These are phyloP conservation scores for Ceratocystis harringtonii DNA, from an alignment of 2,329 filamentous ascomycete genomes.

Conservation along the genomic window DNA sequence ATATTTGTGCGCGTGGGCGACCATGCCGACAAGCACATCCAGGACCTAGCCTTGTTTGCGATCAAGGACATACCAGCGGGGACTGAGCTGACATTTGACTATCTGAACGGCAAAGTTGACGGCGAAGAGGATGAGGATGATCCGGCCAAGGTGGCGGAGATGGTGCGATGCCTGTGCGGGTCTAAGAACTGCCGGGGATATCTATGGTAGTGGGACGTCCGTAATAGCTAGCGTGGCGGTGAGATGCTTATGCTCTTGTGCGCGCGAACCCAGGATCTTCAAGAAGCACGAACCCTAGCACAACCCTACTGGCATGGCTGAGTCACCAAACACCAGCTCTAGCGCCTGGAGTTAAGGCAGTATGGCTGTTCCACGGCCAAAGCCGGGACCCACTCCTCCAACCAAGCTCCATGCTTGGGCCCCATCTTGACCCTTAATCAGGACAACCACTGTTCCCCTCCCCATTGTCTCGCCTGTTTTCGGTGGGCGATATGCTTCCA, in stretches of 20 bases:
- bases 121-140: conserved; percentile 31
- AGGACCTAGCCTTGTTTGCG: conserved; percentile 65
- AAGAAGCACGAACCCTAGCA: background rate
- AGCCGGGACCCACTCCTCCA: background rate
- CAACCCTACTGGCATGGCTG: background rate
- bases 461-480: background rate
- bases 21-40: conserved; percentile 56
- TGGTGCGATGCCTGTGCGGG: conserved; percentile 48
- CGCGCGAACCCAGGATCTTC: background rate
- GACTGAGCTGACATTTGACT: conserved; percentile 67
- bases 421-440: too few species aligned
- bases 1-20: conserved; percentile 70
- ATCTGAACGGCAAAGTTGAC: conserved; percentile 48
- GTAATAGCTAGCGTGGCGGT: background rate
- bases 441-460: too few species aligned
- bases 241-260: background rate
- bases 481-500: background rate
- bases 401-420: background rate
- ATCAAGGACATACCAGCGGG: conserved; percentile 47
- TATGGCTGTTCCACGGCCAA: background rate
- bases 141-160: conserved; percentile 32
- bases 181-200: conserved; percentile 52
- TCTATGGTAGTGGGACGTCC: conserved; percentile 39
- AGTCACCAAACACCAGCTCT: background rate
- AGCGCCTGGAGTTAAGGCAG: background rate